phyloP scores from a whole-genome alignment of 148 eudicot species.

The Camellia lanceoleosa region DNA sequence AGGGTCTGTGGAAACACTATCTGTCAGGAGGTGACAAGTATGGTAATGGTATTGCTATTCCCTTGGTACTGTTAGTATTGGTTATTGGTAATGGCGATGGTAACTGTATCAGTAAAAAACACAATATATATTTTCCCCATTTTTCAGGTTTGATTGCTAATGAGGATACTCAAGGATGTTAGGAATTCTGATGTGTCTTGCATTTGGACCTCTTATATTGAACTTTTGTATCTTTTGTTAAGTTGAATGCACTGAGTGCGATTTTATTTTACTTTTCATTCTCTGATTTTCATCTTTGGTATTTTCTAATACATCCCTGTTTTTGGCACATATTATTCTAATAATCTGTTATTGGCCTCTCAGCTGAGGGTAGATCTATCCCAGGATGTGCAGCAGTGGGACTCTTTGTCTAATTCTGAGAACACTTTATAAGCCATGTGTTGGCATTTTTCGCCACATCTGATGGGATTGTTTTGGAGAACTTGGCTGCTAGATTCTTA shows the following conservation, averaged over 20 bases:
- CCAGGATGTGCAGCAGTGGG: too few species aligned
- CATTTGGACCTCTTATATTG: background rate
- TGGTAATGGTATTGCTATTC: background rate
- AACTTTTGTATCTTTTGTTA: background rate
- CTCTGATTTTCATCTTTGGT: background rate
- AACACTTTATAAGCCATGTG: too few species aligned
- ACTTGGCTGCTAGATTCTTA: too few species aligned
- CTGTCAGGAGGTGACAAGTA: background rate
- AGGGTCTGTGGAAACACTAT: background rate
- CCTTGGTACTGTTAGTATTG: background rate
- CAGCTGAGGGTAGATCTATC: background rate
- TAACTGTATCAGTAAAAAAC: background rate
- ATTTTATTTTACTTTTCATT: background rate
- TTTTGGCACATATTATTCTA: background rate
- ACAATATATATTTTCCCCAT: background rate
- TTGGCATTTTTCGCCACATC: too few species aligned
- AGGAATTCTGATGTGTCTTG: background rate
- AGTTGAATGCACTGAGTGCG: background rate
- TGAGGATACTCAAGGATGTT: background rate
- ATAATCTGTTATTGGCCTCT: background rate
- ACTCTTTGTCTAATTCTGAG: too few species aligned
- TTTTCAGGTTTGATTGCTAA: background rate
- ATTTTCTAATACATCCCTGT: background rate
- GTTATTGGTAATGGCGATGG: background rate
- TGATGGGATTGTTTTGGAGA: too few species aligned